A percentile compares a stretch with the other conserved stretches of the same genome.
Conservation (phyloP, 106 monocot species). For the Ottelia alismoides region DNA sequence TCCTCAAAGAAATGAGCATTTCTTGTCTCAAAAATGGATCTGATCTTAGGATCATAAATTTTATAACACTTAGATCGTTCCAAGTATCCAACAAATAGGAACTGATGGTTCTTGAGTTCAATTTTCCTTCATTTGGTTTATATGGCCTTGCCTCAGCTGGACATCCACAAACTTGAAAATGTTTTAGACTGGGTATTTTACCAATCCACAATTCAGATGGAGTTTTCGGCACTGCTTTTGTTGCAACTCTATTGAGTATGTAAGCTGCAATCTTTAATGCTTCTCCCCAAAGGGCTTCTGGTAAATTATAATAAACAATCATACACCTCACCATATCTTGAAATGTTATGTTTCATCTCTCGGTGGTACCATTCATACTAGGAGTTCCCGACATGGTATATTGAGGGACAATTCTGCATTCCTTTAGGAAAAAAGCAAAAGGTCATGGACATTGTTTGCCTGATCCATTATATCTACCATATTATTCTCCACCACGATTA, state of each 20-base stretch:
- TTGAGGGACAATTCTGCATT: conserved; percentile 3
- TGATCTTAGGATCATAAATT: conserved; percentile 4
- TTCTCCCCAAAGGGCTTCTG: background rate
- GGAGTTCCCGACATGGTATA: conserved; percentile 4
- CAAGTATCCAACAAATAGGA: conserved; percentile 10
- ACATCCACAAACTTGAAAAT: conserved; percentile 14
- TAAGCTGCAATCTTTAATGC: conserved; percentile 15
- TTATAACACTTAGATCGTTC: background rate
- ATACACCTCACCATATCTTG: conserved; percentile 1
- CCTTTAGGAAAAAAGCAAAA: conserved; percentile 6
- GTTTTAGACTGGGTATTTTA: too few relatives aligned
- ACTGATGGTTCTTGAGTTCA: conserved; percentile 7
- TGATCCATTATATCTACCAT: conserved; percentile 5
- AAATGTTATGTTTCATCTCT: conserved; percentile 3
- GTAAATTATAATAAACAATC: background rate
- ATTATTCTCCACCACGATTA: background rate
- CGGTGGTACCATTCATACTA: conserved; percentile 5
- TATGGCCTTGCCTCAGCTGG: conserved; percentile 12
- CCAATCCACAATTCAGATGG: conserved; percentile 11
- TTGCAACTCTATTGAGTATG: conserved; percentile 11
- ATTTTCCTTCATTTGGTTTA: conserved; percentile 7
- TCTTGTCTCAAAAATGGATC: conserved; percentile 3
- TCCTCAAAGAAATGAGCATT: conserved; percentile 4
- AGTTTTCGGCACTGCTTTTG: conserved; percentile 3
- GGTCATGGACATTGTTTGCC: conserved; percentile 6